Percentiles rank a stretch among this genome's conserved stretches.
These are phyloP conservation scores for Alternaria metachromatica DNA, from an alignment of 2,329 filamentous ascomycete species.

Conservation along the genomic window DNA sequence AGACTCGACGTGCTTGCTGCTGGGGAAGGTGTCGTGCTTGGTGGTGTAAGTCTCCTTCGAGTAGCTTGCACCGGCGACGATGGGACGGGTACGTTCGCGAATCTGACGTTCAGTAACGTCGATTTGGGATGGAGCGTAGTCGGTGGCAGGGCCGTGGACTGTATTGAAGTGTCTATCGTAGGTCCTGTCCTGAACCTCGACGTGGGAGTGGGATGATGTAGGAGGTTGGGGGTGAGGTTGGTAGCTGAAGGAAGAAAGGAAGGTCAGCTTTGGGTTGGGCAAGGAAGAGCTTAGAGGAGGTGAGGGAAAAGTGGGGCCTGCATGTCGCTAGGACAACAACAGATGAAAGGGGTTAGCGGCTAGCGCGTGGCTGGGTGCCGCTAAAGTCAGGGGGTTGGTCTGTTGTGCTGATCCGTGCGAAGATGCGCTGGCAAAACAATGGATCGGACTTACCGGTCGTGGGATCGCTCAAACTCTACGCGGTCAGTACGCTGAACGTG, in stretches of 20 bases:
- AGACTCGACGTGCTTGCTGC: conserved; percentile 41
- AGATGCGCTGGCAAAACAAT: conserved; percentile 37
- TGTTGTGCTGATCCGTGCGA: conserved; percentile 40
- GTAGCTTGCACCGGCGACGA: conserved; percentile 55
- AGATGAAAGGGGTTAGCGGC: conserved; percentile 44
- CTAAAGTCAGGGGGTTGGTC: conserved; percentile 45
- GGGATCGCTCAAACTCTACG: conserved; percentile 35
- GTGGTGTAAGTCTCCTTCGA: conserved; percentile 49
- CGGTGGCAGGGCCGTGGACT: conserved; percentile 57
- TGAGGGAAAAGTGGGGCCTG: conserved; percentile 47
- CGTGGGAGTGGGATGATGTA: conserved; percentile 66
- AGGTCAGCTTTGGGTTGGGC: conserved; percentile 44
- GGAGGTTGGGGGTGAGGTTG: conserved; percentile 61
- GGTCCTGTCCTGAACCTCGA: conserved; percentile 67
- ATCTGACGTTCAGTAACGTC: conserved; percentile 67
- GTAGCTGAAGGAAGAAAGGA: conserved; percentile 57
- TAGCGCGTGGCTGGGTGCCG: conserved; percentile 38
- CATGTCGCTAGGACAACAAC: conserved; percentile 51
- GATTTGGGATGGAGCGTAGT: conserved; percentile 65
- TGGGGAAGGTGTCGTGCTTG: conserved; percentile 51
- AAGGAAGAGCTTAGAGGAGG: conserved; percentile 43
- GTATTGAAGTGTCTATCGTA: conserved; percentile 57
- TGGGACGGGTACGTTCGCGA: conserved; percentile 66
- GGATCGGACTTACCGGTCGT: conserved; percentile 40
- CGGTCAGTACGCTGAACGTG: conserved; percentile 26